Base-by-base conservation (phyloP, 2,329 filamentous ascomycete species). In the Fusarium sp. region DNA sequence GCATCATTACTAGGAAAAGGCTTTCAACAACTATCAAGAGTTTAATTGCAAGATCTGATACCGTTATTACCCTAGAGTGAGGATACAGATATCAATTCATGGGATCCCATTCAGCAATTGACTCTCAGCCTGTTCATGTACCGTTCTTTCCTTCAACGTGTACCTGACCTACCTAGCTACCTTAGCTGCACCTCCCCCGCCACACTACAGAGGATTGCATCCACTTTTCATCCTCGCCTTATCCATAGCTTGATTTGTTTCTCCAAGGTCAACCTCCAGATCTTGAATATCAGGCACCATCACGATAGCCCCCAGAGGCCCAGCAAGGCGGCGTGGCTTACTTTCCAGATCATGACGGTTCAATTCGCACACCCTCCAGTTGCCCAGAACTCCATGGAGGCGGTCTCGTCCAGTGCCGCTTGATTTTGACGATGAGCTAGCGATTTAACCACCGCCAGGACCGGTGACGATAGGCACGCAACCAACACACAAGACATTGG, bases 401-500 rank as follows among this genome's bases (percentile, higher is more conserved):
- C n/a, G 55, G 58, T 68, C 68, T 68, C 48, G 58, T 45, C 55
- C 51, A 52, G 51, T 58, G 57, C 62, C 54, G 63, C 63, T 59
- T 58, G 60, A 59, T 61, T 63, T 54, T 54, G 53, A 56, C 36
- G 36, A 34, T 24, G 54, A 59, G 43, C 68, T 71, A 71, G 51
- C 39, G 52, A 56, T 60, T 68, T 60, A 55, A 68, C 43, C 53
- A 70, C 53, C 66, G 43, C 53, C 53, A 49, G 38, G 44, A 39
- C 58, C 48, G 55, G 49, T 39, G 58, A 68, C 52, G 51, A 61
- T 42, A 22, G 53, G 42, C 40, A 34, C 36, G 66, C 54, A 64
- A 53, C 67, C 58, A 70, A 61, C 67, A 57, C 31, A 66, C 63
- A 50, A 70, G 67, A 70, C 67, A 71, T 71, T 53, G 42, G 44